Percentiles rank a stretch among this genome's conserved stretches.
These are phyloP conservation scores for Cardamine chenopodiifolia DNA, from an alignment of 345 rosid genomes.

Conservation along the genomic window DNA sequence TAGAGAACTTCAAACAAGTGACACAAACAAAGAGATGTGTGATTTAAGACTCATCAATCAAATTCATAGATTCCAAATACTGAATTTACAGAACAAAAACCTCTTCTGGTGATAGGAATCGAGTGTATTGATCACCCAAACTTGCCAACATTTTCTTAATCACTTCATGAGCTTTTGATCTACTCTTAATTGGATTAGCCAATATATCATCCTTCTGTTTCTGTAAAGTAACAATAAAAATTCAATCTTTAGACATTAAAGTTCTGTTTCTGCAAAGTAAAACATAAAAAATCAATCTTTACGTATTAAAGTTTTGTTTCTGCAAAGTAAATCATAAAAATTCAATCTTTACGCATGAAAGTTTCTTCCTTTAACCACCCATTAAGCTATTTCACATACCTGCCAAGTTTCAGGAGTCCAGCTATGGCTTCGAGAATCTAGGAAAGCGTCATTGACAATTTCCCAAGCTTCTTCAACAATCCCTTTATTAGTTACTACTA, in stretches of 20 bases:
- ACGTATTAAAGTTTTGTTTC: slow-evolving; percentile 53
- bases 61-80: background rate
- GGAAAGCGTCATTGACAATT: slow-evolving; percentile 76
- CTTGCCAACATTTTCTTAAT: slow-evolving; percentile 77
- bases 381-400: slow-evolving; percentile 42
- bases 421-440: slow-evolving; percentile 51
- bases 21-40: slow-evolving; percentile 38
- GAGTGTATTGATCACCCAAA: slow-evolving; percentile 90
- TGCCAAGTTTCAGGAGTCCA: slow-evolving; percentile 81
- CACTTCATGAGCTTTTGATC: slow-evolving; percentile 80
- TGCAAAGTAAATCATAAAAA: slow-evolving; percentile 34
- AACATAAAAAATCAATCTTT: background rate
- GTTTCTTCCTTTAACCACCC: slow-evolving; percentile 16
- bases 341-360: slow-evolving; percentile 12
- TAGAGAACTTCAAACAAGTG: slow-evolving; percentile 70
- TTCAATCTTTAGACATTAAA: slow-evolving; percentile 12
- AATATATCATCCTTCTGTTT: slow-evolving; percentile 65
- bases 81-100: slow-evolving; percentile 42
- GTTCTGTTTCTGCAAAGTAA: slow-evolving; percentile 55
- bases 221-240: slow-evolving; percentile 44
- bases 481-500: slow-evolving; percentile 57
- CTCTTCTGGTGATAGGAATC: slow-evolving; percentile 85
- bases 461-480: slow-evolving; percentile 96
- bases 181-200: slow-evolving; percentile 59
- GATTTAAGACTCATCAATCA: slow-evolving; percentile 31